Evolutionary conservation across 1,284 basidiomycete genomes (phyloP), one percentile per base, ranked within the genome.

Genomic region (Meripilus lineatus): DNA sequence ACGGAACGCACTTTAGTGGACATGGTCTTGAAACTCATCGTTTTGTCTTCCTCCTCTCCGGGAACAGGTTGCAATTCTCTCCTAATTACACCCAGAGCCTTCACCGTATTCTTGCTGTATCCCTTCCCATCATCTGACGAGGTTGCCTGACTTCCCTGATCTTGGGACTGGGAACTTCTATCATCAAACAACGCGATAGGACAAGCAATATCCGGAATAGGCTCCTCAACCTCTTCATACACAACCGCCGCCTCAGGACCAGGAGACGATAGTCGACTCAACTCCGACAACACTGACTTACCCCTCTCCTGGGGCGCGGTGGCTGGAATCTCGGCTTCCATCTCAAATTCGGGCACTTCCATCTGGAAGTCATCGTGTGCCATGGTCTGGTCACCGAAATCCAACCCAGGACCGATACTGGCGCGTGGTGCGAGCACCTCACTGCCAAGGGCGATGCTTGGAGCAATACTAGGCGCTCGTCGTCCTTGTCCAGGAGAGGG

Each of bases 31-130:
- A 93, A 94, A 56, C 80, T 84, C 53, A 92, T 64, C 4, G 70
- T 66, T 63, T 80, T 83, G n/a, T n/a, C n/a, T 32, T 79, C 76
- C 34, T 70, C 70, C 23, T 68, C 70, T 22, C 67, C 71, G 14
- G 66, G 56, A 5, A 45, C 51, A 10, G 79, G 79, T 47, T 83
- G 77, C 35, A 96, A 64, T 58, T 93, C 89, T 51, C 75, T 75
- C 42, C 90, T 77, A 48, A 97, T 72, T 47, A 98, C 70, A n/a
- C 77, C 73, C 44, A 96, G 70, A 0, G 94, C 94, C 65, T 92
- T 93, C 35, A 90, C 75, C 0, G 94, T 97, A 58, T 93, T 94
- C 69, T 84, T 88, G 64, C 88, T 91, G 63, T 89, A 87, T 5
- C 89, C 85, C 54, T 83, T 84, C 32, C 80, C 75, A 45, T 84